Percentiles rank a stretch among this genome's conserved stretches.
These are phyloP conservation scores for Emericellopsis atlantica DNA, from an alignment of 2,329 filamentous ascomycete genomes.

Conservation along the genomic window DNA sequence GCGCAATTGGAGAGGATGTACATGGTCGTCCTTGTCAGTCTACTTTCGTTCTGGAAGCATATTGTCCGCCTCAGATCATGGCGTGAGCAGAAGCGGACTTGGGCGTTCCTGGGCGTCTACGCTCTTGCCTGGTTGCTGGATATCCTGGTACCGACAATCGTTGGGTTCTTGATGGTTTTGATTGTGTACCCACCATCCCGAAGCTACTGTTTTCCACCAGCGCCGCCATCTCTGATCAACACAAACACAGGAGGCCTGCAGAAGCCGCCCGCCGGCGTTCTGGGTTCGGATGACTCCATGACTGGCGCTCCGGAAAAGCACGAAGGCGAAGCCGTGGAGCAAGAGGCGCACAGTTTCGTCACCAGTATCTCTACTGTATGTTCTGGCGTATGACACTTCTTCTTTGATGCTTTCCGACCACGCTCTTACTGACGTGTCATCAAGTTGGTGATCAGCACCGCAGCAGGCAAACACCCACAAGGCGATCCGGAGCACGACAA, in stretches of 20 bases:
- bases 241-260: constrained; percentile 60
- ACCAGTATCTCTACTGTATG: constrained; percentile 43
- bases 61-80: constrained; percentile 66
- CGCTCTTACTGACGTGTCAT: background rate
- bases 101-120: constrained; percentile 45
- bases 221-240: constrained; percentile 62
- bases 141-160: constrained; percentile 50
- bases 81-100: constrained; percentile 59
- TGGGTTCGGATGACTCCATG: constrained; percentile 64
- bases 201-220: constrained; percentile 58
- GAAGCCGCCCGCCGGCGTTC: constrained; percentile 61
- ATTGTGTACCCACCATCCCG: constrained; percentile 54
- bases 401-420: background rate
- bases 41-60: constrained; percentile 60
- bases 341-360: constrained; percentile 72
- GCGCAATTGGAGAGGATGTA: constrained; percentile 70
- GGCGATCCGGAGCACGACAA: constrained; percentile 41
- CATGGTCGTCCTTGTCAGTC: constrained; percentile 59
- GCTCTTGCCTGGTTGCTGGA: constrained; percentile 59
- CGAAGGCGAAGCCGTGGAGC: constrained; percentile 72
- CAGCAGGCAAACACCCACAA: constrained; percentile 64
- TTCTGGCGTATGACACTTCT: constrained; percentile 13
- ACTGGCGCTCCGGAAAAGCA: constrained; percentile 76
- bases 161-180: constrained; percentile 47
- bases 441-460: constrained; percentile 60